phyloP scores from a whole-genome alignment of 352 stramenopile genomes.

The Aphanomyces cochlioides region DNA sequence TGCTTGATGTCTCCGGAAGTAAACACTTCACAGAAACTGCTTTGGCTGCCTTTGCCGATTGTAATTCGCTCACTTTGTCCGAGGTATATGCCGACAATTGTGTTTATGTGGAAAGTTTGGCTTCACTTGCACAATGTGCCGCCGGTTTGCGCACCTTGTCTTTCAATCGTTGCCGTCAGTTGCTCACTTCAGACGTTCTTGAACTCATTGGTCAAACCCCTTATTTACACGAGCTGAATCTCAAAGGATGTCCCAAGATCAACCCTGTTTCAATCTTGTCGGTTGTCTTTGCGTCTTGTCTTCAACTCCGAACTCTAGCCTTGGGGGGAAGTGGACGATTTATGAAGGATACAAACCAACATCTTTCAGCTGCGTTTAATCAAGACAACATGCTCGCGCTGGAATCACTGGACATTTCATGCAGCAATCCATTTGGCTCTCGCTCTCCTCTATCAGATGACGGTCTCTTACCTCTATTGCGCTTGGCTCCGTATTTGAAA shows the following conservation, averaged over 20 bases:
- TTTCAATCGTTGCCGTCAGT: conserved; percentile 25
- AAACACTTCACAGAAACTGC: conserved; percentile 23
- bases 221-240: conserved; percentile 1
- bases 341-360: conserved; percentile 18
- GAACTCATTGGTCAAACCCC: background rate
- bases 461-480: conserved; percentile 16
- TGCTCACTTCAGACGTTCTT: conserved; percentile 10
- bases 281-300: background rate
- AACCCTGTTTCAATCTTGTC: conserved; percentile 1
- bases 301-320: background rate
- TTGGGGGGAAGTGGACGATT: conserved; percentile 27
- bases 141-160: conserved; percentile 2
- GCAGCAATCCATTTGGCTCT: conserved; percentile 31
- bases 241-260: conserved; percentile 23
- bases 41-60: background rate
- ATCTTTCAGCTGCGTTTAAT: conserved; percentile 6
- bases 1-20: conserved; percentile 27
- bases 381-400: background rate
- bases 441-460: conserved; percentile 25
- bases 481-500: background rate
- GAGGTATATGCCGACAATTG: conserved; percentile 27
- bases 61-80: background rate
- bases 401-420: conserved; percentile 25
- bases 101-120: conserved; percentile 6
- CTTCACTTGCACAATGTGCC: conserved; percentile 11